Evolutionary conservation across 495 filamentous ascomycete species (phyloP).

Genomic region (Aspergillus coremiiformis): DNA sequence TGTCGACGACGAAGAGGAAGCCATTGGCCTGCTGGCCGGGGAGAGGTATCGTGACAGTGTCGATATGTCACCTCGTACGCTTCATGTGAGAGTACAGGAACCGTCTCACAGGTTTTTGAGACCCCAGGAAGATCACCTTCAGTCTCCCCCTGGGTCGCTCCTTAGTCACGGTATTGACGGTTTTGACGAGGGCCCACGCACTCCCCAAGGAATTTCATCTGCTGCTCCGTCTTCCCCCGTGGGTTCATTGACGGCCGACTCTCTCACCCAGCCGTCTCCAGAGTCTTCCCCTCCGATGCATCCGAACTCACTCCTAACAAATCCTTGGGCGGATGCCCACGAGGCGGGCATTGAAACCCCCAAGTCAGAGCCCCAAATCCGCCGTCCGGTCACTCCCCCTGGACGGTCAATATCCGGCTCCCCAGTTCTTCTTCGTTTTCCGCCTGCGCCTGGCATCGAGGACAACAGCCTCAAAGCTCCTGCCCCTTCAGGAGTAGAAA

Average conservation of each 20-base stretch:
- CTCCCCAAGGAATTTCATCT: constrained; percentile 30
- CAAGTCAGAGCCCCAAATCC: constrained; percentile 22
- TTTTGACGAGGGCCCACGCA: constrained; percentile 29
- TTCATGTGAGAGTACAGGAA: constrained; percentile 15
- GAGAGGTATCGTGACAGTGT: constrained; percentile 36
- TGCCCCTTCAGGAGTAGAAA: constrained; percentile 9
- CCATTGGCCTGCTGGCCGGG: constrained; percentile 39
- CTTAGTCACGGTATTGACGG: constrained; percentile 29
- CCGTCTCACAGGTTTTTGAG: constrained; percentile 10
- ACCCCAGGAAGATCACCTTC: constrained; percentile 12
- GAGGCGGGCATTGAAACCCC: constrained; percentile 12
- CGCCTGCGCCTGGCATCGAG: constrained; percentile 29
- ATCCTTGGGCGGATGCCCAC: constrained; percentile 34
- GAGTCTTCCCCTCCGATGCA: constrained; percentile 27
- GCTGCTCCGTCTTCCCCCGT: constrained; percentile 27
- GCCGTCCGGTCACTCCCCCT: constrained; percentile 26
- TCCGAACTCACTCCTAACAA: constrained; percentile 32
- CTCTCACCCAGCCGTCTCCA: constrained; percentile 24
- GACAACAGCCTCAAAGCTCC: constrained; percentile 18
- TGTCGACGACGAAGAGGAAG: constrained; percentile 41
- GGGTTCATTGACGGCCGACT: constrained; percentile 29
- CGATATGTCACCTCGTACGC: constrained; percentile 28
- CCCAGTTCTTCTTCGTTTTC: constrained; percentile 36
- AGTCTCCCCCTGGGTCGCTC: constrained; percentile 31
- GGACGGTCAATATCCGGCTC: constrained; percentile 20